phyloP scores from a whole-genome alignment of 2,329 filamentous ascomycete species.

The Apiospora sp. region DNA sequence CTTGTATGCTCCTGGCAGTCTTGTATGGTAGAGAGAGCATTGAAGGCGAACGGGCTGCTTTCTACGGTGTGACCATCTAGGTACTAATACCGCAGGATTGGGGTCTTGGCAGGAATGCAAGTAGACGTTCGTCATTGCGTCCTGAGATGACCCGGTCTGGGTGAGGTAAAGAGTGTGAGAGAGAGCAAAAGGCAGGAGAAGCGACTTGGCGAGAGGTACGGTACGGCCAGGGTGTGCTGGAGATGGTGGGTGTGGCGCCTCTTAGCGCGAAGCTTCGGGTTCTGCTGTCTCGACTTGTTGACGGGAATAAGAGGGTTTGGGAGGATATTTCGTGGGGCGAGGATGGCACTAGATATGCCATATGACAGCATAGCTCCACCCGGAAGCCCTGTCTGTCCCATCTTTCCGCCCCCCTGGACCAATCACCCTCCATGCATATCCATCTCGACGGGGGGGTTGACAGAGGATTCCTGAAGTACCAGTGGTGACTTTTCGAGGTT shows the following conservation, averaged over 20 bases:
- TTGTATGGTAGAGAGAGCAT: neutral
- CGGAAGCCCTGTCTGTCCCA: neutral
- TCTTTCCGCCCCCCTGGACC: neutral
- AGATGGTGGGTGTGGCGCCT: conserved; percentile 28
- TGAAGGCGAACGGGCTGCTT: neutral
- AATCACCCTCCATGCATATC: conserved; percentile 1
- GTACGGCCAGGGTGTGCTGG: conserved; percentile 17
- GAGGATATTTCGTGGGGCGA: conserved; percentile 1
- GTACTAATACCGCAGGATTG: neutral
- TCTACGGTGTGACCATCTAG: neutral
- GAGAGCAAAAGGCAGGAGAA: neutral
- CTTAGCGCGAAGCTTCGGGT: conserved; percentile 26
- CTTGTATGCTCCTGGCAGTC: neutral
- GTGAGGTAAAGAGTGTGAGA: neutral
- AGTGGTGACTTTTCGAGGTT: neutral
- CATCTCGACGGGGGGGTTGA: conserved; percentile 16
- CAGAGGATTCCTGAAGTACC: conserved; percentile 4
- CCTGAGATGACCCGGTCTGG: conserved; percentile 14
- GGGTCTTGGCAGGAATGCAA: conserved; percentile 7
- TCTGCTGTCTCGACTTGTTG: conserved; percentile 23
- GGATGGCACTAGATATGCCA: conserved; percentile 15
- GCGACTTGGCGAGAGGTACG: neutral
- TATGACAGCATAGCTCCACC: conserved; percentile 24
- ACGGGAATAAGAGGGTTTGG: conserved; percentile 27
- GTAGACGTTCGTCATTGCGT: conserved; percentile 7